A percentile compares a stretch with the other conserved stretches of the same genome.
These are phyloP conservation scores for Talaromyces sp. DNA, from an alignment of 2,329 filamentous ascomycete genomes.

Conservation along the genomic window DNA sequence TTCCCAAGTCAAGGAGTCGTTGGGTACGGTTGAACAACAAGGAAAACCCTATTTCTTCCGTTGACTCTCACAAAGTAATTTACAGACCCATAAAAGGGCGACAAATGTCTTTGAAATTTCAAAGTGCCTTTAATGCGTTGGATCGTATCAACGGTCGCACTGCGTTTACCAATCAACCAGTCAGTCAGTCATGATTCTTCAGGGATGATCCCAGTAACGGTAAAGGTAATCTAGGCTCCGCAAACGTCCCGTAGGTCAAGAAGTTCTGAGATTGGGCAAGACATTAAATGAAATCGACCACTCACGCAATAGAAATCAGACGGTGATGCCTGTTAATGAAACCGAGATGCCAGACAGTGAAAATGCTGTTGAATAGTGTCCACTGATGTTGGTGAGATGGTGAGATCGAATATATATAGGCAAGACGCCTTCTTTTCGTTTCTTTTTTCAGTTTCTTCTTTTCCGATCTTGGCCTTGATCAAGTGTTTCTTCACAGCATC, in stretches of 20 bases:
- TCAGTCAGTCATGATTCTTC: not conserved
- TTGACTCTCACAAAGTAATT: not conserved
- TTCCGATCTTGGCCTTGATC: not conserved
- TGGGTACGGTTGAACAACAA: not conserved
- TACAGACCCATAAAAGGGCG: not conserved
- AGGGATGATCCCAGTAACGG: slow-evolving; percentile 14
- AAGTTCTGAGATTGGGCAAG: slow-evolving; percentile 1
- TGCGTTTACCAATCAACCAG: not conserved
- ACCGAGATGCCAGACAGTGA: not conserved
- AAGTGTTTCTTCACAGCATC: not conserved
- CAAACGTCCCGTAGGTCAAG: slow-evolving; percentile 6
- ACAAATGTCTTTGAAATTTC: not conserved
- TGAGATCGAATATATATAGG: slow-evolving; percentile 5
- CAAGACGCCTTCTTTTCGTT: not conserved
- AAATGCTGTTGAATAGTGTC: not conserved
- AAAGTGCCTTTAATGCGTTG: not conserved
- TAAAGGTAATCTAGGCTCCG: not conserved
- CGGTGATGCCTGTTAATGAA: not conserved
- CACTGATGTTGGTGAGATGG: not conserved
- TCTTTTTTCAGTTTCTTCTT: slow-evolving; percentile 1
- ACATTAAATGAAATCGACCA: not conserved
- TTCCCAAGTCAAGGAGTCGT: not conserved
- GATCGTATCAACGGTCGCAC: slow-evolving; percentile 2
- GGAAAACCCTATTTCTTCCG: not conserved
- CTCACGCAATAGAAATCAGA: slow-evolving; percentile 7